Evolutionary conservation across 1,284 basidiomycete genomes (phyloP), one percentile per base, ranked within the genome.

Genomic region (Porodaedalea pini): DNA sequence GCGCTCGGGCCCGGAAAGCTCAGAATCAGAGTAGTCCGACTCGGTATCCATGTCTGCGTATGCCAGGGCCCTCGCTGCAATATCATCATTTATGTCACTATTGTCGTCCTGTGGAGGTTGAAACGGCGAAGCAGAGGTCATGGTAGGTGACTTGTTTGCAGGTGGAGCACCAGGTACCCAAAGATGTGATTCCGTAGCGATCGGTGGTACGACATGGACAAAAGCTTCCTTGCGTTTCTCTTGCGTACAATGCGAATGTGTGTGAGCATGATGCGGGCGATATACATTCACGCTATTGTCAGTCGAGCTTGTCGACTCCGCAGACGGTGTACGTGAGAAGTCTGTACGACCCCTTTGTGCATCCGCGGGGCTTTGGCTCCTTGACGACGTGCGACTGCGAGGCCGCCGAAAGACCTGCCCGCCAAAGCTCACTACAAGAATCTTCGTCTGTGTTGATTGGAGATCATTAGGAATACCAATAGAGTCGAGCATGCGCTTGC

Each of bases 401-500:
- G 87, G 87, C 32, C 77, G 77, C 52, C 80, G 79, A 68, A 90
- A 85, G 13, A 83, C 73, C 64, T 90, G 88, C 0, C 88, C 88
- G 4, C 88, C 88, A 66, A 91, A 91, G 1, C 86, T 90, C 10
- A 91, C 86, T 29, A 90, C 73, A 23, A 90, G 74, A 44, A 91
- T 79, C 65, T 79, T 85, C 4, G 79, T 83, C 34, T 63, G 51
- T 0, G 74, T 70, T 57, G 82, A 75, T 51, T 82, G 79, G 4
- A 79, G 68, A 17, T 78, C 63, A 3, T 59, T 51, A 0, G 88
- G 85, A 0, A 91, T 71, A 29, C 85, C 86, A 41, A 88, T 76
- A 1, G 76, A 76, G 2, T 70, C 64, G 3, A 90, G 76, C 29
- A 89, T 67, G 8, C 67, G 67, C 8, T 75, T 64, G n/a, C 86